phyloP scores from a whole-genome alignment of 2,329 filamentous ascomycete genomes.

The Hymenoscyphus scutula region DNA sequence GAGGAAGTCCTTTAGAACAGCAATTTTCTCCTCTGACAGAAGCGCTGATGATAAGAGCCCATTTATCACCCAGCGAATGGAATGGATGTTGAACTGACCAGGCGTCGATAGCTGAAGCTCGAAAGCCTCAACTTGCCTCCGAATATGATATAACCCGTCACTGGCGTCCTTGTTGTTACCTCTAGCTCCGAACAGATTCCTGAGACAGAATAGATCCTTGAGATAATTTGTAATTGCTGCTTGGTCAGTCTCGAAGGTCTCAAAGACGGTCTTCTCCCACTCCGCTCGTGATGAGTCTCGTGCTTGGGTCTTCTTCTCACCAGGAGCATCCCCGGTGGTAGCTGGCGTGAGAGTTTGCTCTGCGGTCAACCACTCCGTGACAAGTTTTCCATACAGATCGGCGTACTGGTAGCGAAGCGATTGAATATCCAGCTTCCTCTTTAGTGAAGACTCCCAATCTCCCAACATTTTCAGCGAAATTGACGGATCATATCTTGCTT shows the following conservation, averaged over 20 bases:
- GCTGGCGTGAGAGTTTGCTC: slow-evolving; percentile 19
- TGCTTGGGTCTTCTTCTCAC: slow-evolving; percentile 47
- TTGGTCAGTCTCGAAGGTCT: slow-evolving; percentile 44
- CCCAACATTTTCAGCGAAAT: slow-evolving; percentile 46
- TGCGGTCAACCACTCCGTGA: slow-evolving; percentile 51
- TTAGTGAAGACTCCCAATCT: slow-evolving; percentile 48
- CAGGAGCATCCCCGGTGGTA: slow-evolving; percentile 12
- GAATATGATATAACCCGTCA: slow-evolving; percentile 44
- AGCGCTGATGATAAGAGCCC: slow-evolving; percentile 50
- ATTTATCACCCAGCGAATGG: slow-evolving; percentile 46
- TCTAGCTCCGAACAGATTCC: slow-evolving; percentile 43
- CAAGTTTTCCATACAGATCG: slow-evolving; percentile 52
- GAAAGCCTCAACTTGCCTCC: slow-evolving; percentile 40
- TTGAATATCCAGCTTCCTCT: slow-evolving; percentile 47
- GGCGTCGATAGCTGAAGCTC: slow-evolving; percentile 28
- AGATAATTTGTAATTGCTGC: slow-evolving; percentile 50
- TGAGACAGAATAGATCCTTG: slow-evolving; percentile 19
- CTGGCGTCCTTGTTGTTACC: slow-evolving; percentile 38
- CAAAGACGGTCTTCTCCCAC: slow-evolving; percentile 59
- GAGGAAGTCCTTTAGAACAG: slow-evolving; percentile 49
- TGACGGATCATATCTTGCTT: slow-evolving; percentile 52
- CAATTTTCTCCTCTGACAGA: slow-evolving; percentile 50
- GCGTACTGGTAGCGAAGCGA: slow-evolving; percentile 55
- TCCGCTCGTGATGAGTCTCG: slow-evolving; percentile 49
- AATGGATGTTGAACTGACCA: slow-evolving; percentile 41